Evolutionary conservation across 768 basidiomycete species (phyloP), one percentile per base, ranked within the genome.

Genomic region (Tubosaeta sp.): DNA sequence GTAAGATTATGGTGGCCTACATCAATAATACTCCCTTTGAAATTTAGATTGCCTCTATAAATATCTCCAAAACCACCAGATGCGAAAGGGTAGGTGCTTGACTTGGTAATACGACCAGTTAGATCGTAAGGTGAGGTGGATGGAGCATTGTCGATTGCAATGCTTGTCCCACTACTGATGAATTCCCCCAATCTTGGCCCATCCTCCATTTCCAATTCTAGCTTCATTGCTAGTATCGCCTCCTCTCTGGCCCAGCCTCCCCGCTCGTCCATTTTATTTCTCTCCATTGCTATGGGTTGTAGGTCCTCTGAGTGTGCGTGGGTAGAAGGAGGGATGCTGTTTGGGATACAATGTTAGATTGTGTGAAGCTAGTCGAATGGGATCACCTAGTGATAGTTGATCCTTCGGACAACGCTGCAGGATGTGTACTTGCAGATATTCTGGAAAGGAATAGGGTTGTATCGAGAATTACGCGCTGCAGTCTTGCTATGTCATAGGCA

Each of bases 391-490:
- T 6, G 7, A 13, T 12, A 31, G 17, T 43, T 26, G 43, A 8
- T 43, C 12, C 39, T 50, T 50, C 55, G 34, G 46, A 16, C 0
- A 11, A 11, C 27, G 6, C 14, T 14, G 35, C 34, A 22, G 8
- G 3, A 34, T 14, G 12, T 27, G 22, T 26, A 29, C 38, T 26
- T 25, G 45, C n/a, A 9, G 53, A 8, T 12, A 39, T 22, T 8
- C 22, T n/a, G 0, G 55, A 46, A 38, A 57, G 37, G 27, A 19
- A 34, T 10, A 16, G 8, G 2, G 55, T 48, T 4, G 60, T 34
- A 7, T 62, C 50, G 11, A 34, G 6, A 25, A 62, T 44, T 2
- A 68, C 37, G 13, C 50, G 56, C 41, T 62, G 52, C 10, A 67
- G 34, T 47, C 56, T 64, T 16, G 50, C 66, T 67, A 25, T 9